Conservation (phyloP, 257 asterid genomes). For the Rhazya stricta region DNA sequence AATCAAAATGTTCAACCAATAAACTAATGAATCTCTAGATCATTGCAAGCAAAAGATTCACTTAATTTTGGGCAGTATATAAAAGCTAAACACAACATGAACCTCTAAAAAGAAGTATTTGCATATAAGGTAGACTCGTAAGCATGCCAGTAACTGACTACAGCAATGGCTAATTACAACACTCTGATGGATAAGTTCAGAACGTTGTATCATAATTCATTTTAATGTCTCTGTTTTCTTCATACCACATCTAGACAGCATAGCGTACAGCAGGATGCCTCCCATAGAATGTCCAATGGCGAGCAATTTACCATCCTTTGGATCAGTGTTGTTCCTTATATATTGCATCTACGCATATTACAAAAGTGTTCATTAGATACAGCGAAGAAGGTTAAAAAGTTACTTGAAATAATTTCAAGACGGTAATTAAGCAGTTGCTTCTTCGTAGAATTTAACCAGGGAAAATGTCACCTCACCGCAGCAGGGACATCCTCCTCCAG, state of each 20-base stretch:
- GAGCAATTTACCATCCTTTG: constrained; percentile 77
- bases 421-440: not conserved
- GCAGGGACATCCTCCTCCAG: constrained; percentile 96
- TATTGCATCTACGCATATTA: constrained; percentile 63
- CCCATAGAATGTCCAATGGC: constrained; percentile 99
- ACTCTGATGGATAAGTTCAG: not conserved
- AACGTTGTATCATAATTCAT: not conserved
- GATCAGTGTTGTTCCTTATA: constrained; percentile 62
- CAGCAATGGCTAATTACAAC: not conserved
- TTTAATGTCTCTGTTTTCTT: not conserved
- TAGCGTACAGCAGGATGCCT: constrained; percentile 87
- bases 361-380: constrained; percentile 13
- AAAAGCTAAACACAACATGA: not conserved
- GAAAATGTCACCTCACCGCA: constrained; percentile 95
- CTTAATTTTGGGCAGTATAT: not conserved
- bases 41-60: not conserved
- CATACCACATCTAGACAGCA: constrained; percentile 83
- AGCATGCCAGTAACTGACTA: not conserved
- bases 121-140: not conserved
- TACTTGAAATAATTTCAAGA: constrained; percentile 4
- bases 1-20: not conserved
- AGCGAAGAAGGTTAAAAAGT: constrained; percentile 5
- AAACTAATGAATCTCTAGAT: not conserved
- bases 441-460: constrained; percentile 31
- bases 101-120: not conserved